phyloP scores from a whole-genome alignment of 352 stramenopile species.

The Phytopythium kandeliae region DNA sequence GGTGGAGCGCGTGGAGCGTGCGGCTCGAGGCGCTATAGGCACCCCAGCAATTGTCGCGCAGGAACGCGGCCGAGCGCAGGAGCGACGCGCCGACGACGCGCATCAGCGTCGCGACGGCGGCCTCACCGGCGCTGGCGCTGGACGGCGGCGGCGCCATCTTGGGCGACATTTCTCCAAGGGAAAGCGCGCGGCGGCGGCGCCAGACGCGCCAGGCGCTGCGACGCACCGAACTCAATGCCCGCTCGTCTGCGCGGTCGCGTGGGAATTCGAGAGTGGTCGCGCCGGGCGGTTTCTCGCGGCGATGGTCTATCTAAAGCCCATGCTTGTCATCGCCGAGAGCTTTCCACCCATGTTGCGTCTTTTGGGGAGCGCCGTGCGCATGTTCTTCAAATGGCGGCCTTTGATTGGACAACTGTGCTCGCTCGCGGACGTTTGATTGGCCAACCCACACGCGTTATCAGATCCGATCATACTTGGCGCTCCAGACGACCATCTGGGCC shows the following conservation, averaged over 20 bases:
- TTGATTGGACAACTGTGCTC: not conserved
- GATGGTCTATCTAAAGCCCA: not conserved
- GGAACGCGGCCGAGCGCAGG: not conserved
- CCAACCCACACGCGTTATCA: not conserved
- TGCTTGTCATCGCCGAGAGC: not conserved
- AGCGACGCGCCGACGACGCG: conserved; percentile 1
- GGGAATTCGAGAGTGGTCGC: conserved; percentile 1
- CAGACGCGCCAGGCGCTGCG: too few relatives aligned
- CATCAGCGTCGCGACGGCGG: conserved; percentile 1
- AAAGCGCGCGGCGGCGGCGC: not conserved
- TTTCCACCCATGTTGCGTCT: not conserved
- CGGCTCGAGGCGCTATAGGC: conserved; percentile 9
- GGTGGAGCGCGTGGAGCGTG: conserved; percentile 6
- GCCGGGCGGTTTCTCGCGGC: not conserved
- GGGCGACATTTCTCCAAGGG: not conserved
- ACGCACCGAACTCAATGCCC: too few relatives aligned
- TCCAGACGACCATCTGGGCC: not conserved
- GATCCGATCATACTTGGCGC: not conserved
- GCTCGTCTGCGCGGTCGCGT: not conserved
- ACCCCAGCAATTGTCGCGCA: conserved; percentile 8
- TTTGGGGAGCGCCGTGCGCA: not conserved
- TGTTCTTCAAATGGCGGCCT: conserved; percentile 2
- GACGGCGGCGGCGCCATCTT: not conserved
- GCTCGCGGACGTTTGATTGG: not conserved
- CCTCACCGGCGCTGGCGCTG: not conserved